Evolutionary conservation across 1,284 basidiomycete genomes (phyloP).

Genomic region (Sanghuangporus baumii): DNA sequence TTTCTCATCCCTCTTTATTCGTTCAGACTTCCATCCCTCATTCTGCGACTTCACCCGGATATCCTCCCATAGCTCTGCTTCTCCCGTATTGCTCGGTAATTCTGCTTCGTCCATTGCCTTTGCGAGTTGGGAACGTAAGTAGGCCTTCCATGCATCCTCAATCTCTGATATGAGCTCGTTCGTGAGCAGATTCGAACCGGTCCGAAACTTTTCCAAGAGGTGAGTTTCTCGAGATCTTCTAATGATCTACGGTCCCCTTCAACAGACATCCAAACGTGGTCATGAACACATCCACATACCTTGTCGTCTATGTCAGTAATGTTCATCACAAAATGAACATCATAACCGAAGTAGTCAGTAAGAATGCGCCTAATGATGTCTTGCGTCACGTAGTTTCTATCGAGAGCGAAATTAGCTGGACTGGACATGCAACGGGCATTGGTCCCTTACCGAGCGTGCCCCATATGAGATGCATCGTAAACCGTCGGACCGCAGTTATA

Average conservation of each 20-base stretch:
- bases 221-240: constrained; percentile 82
- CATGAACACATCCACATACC: constrained; percentile 41
- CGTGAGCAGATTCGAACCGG: constrained; percentile 51
- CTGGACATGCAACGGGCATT: background rate
- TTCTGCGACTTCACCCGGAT: constrained; percentile 46
- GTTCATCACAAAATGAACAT: constrained; percentile 99
- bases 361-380: constrained; percentile 92
- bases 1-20: constrained; percentile 79
- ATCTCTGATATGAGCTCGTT: constrained; percentile 56
- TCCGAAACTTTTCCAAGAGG: constrained; percentile 64
- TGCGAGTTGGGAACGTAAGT: constrained; percentile 55
- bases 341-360: constrained; percentile 95
- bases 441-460: constrained; percentile 81
- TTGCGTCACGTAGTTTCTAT: constrained; percentile 96
- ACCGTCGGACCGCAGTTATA: constrained; percentile 99
- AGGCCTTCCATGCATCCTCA: constrained; percentile 57
- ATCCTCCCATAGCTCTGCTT: constrained; percentile 48
- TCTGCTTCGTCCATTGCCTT: constrained; percentile 50
- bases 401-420: background rate
- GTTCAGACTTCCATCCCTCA: constrained; percentile 63
- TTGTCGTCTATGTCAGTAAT: constrained; percentile 99
- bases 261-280: constrained; percentile 11
- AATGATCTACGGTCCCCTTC: constrained; percentile 65
- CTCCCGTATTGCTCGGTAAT: constrained; percentile 40
- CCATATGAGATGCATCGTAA: constrained; percentile 98